Base-by-base conservation (phyloP, 805 yeast genomes). In the Cyberlindnera euphorbiiphila region DNA sequence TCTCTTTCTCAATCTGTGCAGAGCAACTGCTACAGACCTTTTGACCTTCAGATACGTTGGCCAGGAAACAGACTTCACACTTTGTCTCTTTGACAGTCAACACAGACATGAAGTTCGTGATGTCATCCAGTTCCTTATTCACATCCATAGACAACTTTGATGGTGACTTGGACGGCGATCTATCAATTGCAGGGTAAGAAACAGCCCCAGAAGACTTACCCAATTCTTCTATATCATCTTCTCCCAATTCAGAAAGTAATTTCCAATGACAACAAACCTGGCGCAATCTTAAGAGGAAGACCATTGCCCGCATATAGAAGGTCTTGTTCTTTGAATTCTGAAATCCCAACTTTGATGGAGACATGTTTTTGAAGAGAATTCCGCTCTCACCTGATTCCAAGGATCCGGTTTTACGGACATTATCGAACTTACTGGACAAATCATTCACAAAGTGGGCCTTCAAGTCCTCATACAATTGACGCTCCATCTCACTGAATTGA, bases 191-290 rank as follows among this genome's bases (percentile, higher is more conserved):
- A 17, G 28, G 25, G 8, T n/a, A 25, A 18, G 25, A 17, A 11
- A 20, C 25, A 11, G 6, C 18, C 5, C 29, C 39, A 12, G 38
- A 31, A 3, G 42, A 25, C 10, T 10, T 42, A 10, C 37, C 29
- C 14, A 43, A 15, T 4, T 44, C 51, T 16, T 37, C 41, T 13
- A 45, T 14, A 10, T 49, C 52, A 10, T 43, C 49, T 12, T 35
- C 39, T 5, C 34, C 34, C 22, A 42, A 20, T 14, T 40, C 42
- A 7, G 44, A 34, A 14, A 51, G 39, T 15, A 52, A 31, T 32
- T 47, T 55, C 58, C 59, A 59, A 36, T 62, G 67, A 35, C 66
- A 62, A 34, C 68, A 61, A 2, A 53, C 41, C 36, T 66, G 71
- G 22, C 71, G 53, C 18, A 66, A 47, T 37, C 70, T 45, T 32